These are phyloP conservation scores for Claviceps sorghi DNA, from an alignment of 2,329 filamentous ascomycete genomes.

Conservation along the genomic window DNA sequence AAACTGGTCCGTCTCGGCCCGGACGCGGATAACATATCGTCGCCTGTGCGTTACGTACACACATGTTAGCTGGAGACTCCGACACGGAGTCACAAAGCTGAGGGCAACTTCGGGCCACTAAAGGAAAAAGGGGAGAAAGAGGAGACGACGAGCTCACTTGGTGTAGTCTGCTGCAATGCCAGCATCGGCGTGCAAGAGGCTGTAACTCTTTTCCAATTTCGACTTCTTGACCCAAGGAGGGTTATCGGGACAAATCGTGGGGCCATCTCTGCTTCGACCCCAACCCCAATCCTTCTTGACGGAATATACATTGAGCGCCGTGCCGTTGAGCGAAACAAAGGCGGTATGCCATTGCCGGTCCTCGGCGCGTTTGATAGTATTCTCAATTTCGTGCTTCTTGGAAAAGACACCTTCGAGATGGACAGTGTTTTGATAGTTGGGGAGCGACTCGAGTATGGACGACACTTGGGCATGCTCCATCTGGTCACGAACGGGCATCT, in stretches of 20 bases:
- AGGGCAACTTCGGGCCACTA: too few relatives aligned
- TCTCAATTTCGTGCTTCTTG: constrained; percentile 52
- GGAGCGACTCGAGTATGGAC: constrained; percentile 21
- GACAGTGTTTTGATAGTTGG: constrained; percentile 43
- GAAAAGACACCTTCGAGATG: constrained; percentile 41
- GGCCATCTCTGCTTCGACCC: constrained; percentile 32
- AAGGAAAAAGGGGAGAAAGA: too few relatives aligned
- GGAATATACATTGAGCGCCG: constrained; percentile 50
- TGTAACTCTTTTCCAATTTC: constrained; percentile 51
- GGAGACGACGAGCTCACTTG: constrained; percentile 33
- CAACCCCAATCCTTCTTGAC: constrained; percentile 43
- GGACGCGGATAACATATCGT: constrained; percentile 54
- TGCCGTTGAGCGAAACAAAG: constrained; percentile 52
- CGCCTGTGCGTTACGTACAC: neutral
- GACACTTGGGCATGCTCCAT: constrained; percentile 25
- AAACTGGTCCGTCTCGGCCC: constrained; percentile 61
- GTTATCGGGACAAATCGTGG: constrained; percentile 33
- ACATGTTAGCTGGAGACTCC: neutral
- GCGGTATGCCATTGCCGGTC: constrained; percentile 50
- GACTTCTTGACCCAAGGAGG: constrained; percentile 38
- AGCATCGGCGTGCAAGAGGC: constrained; percentile 59
- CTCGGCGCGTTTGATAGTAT: constrained; percentile 46
- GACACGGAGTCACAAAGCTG: too few relatives aligned
- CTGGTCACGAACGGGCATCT: constrained; percentile 8
- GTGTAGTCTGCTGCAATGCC: constrained; percentile 60